A percentile compares a stretch with the other conserved stretches of the same genome.
These are phyloP conservation scores for Suillus sp. DNA, from an alignment of 768 basidiomycete genomes.

Conservation along the genomic window DNA sequence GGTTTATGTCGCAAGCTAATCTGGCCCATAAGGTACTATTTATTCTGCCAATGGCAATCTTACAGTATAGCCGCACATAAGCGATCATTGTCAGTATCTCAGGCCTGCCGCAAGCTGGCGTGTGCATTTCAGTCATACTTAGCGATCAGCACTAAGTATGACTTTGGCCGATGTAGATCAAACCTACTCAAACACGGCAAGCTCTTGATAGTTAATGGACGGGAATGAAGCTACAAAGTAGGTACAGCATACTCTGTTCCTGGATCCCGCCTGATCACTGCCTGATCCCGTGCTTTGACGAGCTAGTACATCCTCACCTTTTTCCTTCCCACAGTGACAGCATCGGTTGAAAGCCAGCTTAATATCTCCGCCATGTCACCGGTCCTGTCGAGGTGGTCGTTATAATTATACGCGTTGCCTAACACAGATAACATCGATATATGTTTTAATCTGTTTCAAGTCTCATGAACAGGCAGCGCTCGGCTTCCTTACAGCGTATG, in stretches of 20 bases:
- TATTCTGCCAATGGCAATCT: not conserved
- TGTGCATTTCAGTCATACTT: not conserved
- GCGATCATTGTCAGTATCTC: not conserved
- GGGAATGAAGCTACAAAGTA: not conserved
- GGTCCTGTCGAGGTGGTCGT: not conserved
- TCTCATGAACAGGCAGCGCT: not conserved
- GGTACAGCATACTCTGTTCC: not conserved
- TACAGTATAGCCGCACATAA: not conserved
- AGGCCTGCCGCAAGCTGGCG: not conserved
- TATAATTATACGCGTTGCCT: not conserved
- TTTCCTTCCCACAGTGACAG: not conserved
- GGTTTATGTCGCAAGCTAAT: not conserved
- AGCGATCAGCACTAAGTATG: not conserved
- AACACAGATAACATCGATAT: not conserved
- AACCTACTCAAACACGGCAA: not conserved
- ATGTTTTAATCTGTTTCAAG: not conserved
- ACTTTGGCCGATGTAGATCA: not conserved
- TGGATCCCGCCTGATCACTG: not conserved
- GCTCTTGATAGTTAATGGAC: not conserved
- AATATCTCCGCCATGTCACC: not conserved
- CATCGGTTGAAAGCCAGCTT: not conserved
- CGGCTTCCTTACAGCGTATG: not conserved
- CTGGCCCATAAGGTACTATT: not conserved
- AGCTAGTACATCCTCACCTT: not conserved
- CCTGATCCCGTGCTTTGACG: not conserved